Evolutionary conservation across 257 asterid species (phyloP), one percentile per base, ranked within the genome.

Genomic region (Fraxinus excelsior): DNA sequence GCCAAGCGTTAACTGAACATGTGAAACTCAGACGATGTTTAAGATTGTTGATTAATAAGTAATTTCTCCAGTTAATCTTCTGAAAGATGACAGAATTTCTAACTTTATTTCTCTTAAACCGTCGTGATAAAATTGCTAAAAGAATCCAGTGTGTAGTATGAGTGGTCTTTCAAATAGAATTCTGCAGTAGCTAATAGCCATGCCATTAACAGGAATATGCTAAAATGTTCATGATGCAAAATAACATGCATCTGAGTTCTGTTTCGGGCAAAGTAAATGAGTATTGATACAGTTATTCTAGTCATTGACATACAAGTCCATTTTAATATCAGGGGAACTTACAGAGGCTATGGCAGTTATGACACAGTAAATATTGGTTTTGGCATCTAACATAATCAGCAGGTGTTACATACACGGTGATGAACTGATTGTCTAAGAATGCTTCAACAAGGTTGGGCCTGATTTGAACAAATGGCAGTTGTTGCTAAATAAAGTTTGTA

Each of bases 291-390:
- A 68, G 5, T 77, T 70, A 10, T 32, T 49, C 4, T 18, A 56
- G 32, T 58, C 60, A 34, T 28, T n/a, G 62, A 44, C 56, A 67
- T 31, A 67, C 10, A 44, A 31, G 12, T 29, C 68, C 49, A 51
- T 35, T 5, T 64, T 64, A 64, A 72, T 29, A 8, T 60, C 67
- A 71, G 81, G 40, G 66, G 65, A 37, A 71, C 51, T 26, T 71
- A 70, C 28, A 37, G 18, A 62, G 6, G 16, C 34, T 25, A 23
- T 25, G 67, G 68, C 32, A 62, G 34, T 62, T 62, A 23, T 23
- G 35, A 23, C 32, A 7, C 68, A 9, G 68, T 62, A 23, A n/a
- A 25, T 62, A 62, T 58, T 8, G 4, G 8, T 62, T 62, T 62
- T 26, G 19, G 34, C 68, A 62, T 62, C 68, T 62, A 25, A 25